Evolutionary conservation across 345 rosid genomes (phyloP).

Genomic region (Citrus mangshanensis): DNA sequence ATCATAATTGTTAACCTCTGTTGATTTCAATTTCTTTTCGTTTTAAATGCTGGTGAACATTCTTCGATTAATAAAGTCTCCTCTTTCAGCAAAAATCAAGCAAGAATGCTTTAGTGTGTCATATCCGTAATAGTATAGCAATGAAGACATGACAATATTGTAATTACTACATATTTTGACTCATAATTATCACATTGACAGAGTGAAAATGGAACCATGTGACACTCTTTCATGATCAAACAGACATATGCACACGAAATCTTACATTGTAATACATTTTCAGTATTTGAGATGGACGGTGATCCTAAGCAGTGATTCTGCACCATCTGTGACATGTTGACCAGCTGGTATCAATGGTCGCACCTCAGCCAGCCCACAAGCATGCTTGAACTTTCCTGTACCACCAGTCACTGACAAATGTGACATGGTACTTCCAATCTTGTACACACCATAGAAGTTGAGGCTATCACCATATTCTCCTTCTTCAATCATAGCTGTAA

Average conservation of each 20-base stretch:
- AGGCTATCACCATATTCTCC: slow-evolving; percentile 90
- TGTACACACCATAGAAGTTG: slow-evolving; percentile 81
- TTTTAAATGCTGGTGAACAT: not conserved
- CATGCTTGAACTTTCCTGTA: slow-evolving; percentile 78
- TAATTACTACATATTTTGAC: not conserved
- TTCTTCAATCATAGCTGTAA: slow-evolving; percentile 87
- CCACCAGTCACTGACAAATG: slow-evolving; percentile 86
- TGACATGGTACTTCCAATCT: slow-evolving; percentile 65
- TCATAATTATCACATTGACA: not conserved
- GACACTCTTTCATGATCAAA: not conserved
- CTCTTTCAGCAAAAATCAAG: not conserved
- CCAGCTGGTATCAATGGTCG: slow-evolving; percentile 72
- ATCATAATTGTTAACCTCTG: not conserved
- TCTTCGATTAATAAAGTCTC: not conserved
- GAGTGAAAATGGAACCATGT: not conserved
- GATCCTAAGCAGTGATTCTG: slow-evolving; percentile 64
- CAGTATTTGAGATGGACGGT: slow-evolving; percentile 58
- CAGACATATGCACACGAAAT: slow-evolving; percentile 4
- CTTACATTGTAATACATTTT: slow-evolving; percentile 7
- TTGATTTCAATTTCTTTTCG: not conserved
- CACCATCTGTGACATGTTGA: slow-evolving; percentile 66
- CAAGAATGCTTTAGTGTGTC: not conserved
- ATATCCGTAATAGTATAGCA: not conserved
- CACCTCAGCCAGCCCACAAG: slow-evolving; percentile 62
- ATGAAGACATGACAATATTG: not conserved